Conservation (phyloP, 2,329 filamentous ascomycete genomes). For the Macrophomina tecta region DNA sequence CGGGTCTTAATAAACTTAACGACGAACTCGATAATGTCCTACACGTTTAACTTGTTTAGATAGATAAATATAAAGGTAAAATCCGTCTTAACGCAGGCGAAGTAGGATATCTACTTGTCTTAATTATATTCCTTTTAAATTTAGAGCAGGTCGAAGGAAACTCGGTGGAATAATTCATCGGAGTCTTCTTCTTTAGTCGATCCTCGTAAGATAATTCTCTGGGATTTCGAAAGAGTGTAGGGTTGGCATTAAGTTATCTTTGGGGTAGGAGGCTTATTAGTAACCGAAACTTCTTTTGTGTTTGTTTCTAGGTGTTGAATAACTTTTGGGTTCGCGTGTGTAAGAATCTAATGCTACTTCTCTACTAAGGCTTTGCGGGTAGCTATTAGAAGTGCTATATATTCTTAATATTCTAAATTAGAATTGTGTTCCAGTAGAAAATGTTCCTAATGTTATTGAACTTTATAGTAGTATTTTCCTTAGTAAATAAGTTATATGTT, state of each 20-base stretch:
- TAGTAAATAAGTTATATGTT: not conserved
- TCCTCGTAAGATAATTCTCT: not conserved
- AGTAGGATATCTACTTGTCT: slow-evolving; percentile 12
- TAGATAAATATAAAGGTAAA: not conserved
- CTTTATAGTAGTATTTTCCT: not conserved
- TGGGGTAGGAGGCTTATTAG: not conserved
- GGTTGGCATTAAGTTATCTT: not conserved
- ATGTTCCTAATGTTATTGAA: not conserved
- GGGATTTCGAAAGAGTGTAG: not conserved
- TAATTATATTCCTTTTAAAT: not conserved
- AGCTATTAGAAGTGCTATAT: not conserved
- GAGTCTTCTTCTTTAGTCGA: not conserved
- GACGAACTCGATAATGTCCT: not conserved
- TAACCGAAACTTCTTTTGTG: not conserved
- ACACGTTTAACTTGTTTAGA: not conserved
- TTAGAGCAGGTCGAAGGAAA: slow-evolving; percentile 6
- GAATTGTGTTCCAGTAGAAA: slow-evolving; percentile 4
- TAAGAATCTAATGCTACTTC: slow-evolving; percentile 2
- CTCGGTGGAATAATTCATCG: not conserved
- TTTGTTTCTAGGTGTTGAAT: slow-evolving; percentile 5
- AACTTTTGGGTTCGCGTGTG: not conserved
- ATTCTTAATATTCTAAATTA: not conserved
- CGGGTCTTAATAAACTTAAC: not conserved
- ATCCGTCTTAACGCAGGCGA: not conserved
- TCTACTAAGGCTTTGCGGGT: not conserved